Evolutionary conservation across 192 early-diverging fungal genomes (phyloP).

Genomic region (Linnemannia hyalina): DNA sequence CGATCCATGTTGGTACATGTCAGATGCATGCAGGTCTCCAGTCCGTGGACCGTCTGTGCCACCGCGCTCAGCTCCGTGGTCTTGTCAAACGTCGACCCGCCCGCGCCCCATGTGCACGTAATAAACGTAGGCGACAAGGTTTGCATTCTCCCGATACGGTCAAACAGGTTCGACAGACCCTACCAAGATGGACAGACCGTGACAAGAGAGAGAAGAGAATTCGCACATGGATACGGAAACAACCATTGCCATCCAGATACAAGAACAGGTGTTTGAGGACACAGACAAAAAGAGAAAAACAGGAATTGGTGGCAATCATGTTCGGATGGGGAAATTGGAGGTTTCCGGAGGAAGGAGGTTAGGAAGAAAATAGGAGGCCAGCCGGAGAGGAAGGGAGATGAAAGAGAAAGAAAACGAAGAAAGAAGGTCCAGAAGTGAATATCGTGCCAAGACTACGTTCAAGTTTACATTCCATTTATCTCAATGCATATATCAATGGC

Average conservation of each 20-base stretch:
- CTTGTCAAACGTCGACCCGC: conserved; percentile 80
- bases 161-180: conserved; percentile 86
- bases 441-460: conserved; percentile 16
- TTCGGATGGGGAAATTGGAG: neutral
- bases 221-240: neutral
- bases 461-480: neutral
- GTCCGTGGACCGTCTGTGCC: conserved; percentile 80
- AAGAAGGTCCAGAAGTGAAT: conserved; percentile 54
- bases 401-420: neutral
- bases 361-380: neutral
- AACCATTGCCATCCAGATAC: conserved; percentile 37
- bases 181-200: conserved; percentile 35
- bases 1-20: conserved; percentile 93
- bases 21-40: conserved; percentile 88
- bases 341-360: too few species aligned
- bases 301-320: too few species aligned
- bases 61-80: conserved; percentile 79
- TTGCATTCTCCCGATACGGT: conserved; percentile 87
- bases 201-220: neutral
- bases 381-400: neutral
- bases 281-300: neutral
- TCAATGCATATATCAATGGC: neutral
- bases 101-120: conserved; percentile 90
- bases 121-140: conserved; percentile 80
- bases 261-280: conserved; percentile 16